Evolutionary conservation across 23 red algal genomes (phyloP).

Genomic region (Chondrus crispus): DNA sequence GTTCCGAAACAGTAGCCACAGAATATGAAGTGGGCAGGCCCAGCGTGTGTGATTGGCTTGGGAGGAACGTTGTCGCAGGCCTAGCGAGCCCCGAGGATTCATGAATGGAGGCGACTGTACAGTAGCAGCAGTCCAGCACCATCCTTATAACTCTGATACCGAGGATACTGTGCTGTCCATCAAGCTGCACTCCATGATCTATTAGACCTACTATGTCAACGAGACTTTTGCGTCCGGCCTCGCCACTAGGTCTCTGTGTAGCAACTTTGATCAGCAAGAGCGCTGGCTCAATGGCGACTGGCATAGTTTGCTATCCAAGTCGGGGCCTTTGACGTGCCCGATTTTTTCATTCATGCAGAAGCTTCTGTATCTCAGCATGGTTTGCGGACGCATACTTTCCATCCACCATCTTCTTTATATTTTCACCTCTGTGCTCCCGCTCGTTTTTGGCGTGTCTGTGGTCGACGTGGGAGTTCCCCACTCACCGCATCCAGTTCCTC

Average conservation of each 20-base stretch:
- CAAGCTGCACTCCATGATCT: conserved; percentile 24
- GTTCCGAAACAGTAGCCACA: too few relatives aligned
- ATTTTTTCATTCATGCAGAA: conserved; percentile 29
- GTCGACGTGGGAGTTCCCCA: conserved; percentile 39
- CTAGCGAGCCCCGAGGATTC: too few relatives aligned
- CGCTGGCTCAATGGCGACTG: conserved; percentile 55
- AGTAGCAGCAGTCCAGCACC: background rate
- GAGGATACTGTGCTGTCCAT: conserved; percentile 60
- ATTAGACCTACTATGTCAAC: conserved; percentile 53
- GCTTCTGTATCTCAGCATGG: conserved; percentile 34
- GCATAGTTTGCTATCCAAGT: conserved; percentile 35
- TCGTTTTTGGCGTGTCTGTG: conserved; percentile 12
- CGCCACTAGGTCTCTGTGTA: conserved; percentile 11
- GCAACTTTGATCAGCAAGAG: conserved; percentile 46
- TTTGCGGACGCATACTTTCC: conserved; percentile 22
- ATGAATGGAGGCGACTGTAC: too few relatives aligned
- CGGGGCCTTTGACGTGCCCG: background rate
- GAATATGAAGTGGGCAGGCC: too few relatives aligned
- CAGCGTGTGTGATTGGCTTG: too few relatives aligned
- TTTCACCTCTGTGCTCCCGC: background rate
- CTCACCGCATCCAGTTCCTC: background rate
- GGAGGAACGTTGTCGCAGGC: too few relatives aligned
- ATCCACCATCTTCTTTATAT: conserved; percentile 16
- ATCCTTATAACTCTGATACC: conserved; percentile 33
- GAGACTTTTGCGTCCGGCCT: conserved; percentile 41